phyloP scores from a whole-genome alignment of 768 basidiomycete genomes.

The Leccinum boreale region DNA sequence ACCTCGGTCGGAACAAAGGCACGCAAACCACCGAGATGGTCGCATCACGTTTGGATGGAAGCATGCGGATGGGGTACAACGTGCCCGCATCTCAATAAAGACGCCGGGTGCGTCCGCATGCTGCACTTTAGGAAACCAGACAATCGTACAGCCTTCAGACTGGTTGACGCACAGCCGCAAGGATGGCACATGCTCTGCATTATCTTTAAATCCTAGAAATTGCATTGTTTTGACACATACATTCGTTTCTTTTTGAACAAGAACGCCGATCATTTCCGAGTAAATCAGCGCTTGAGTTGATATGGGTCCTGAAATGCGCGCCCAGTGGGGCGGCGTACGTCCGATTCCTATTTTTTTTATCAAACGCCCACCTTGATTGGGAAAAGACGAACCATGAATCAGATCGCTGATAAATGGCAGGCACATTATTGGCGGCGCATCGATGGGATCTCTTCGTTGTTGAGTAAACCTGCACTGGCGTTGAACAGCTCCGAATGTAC shows the following conservation, averaged over 20 bases:
- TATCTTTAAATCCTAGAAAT: not conserved
- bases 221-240: not conserved
- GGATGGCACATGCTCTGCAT: not conserved
- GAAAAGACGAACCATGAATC: not conserved
- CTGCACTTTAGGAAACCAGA: not conserved
- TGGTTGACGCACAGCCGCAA: not conserved
- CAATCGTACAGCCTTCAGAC: not conserved
- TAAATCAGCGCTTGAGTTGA: not conserved
- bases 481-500: not conserved
- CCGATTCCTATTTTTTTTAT: not conserved
- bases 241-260: not conserved
- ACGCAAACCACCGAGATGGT: not conserved
- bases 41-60: conserved; percentile 6
- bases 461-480: not conserved
- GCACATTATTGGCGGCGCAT: not conserved
- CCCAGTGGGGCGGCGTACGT: conserved; percentile 6
- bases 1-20: not conserved
- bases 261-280: conserved; percentile 9
- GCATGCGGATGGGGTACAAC: conserved; percentile 7
- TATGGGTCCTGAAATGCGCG: not conserved
- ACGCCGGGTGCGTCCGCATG: not conserved
- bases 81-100: conserved; percentile 2
- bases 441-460: not conserved
- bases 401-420: conserved; percentile 1
- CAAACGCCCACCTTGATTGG: conserved; percentile 1